Conservation (phyloP, 192 early-diverging fungal species). For the Coemansia sp. region DNA sequence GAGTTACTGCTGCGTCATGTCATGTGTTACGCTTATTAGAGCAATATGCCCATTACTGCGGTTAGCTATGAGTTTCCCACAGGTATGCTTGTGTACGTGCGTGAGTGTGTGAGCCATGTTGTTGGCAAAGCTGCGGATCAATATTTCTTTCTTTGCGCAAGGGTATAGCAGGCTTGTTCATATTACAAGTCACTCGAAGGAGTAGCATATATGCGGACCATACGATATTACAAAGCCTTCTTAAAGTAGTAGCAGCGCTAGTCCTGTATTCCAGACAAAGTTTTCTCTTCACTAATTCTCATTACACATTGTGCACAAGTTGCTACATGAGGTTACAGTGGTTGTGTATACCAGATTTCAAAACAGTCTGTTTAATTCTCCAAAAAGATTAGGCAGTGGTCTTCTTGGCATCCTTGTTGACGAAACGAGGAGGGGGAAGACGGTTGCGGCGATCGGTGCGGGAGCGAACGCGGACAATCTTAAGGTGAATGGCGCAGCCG, state of each 20-base stretch:
- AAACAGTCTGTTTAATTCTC: not conserved
- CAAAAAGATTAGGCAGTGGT: slow-evolving; percentile 2
- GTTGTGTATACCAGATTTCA: too few relatives aligned
- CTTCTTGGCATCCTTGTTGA: slow-evolving; percentile 57
- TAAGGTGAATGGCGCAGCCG: slow-evolving; percentile 89
- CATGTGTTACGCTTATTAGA: not conserved
- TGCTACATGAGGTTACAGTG: too few relatives aligned
- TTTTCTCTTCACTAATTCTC: too few relatives aligned
- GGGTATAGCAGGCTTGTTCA: too few relatives aligned
- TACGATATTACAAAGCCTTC: not conserved
- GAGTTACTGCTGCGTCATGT: not conserved
- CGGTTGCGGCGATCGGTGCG: slow-evolving; percentile 84
- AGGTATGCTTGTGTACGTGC: not conserved
- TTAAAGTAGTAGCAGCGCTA: not conserved
- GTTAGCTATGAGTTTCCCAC: too few relatives aligned
- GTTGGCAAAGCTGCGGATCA: too few relatives aligned
- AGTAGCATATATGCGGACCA: not conserved
- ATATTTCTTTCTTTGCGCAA: too few relatives aligned
- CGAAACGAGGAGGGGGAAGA: slow-evolving; percentile 89
- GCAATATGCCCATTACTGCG: too few relatives aligned
- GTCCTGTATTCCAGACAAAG: not conserved
- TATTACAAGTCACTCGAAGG: too few relatives aligned
- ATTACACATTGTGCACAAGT: too few relatives aligned
- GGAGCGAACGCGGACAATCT: slow-evolving; percentile 93
- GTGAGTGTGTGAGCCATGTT: not conserved